A percentile compares a stretch with the other conserved stretches of the same genome.
Conservation (phyloP, 106 monocot genomes). For the Dioscorea dumetorum region DNA sequence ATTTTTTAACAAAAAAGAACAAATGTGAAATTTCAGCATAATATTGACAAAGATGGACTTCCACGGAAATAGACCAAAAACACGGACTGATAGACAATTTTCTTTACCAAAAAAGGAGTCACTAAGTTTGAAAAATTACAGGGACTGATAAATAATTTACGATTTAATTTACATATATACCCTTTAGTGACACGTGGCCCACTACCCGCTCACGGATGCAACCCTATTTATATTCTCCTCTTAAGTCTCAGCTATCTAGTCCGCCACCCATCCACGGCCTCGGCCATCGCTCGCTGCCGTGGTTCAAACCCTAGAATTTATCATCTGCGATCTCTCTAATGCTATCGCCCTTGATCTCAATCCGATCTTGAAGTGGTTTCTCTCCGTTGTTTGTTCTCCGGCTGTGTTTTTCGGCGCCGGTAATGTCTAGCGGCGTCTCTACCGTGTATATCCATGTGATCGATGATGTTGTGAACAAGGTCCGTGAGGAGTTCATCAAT, state of each 20-base stretch:
- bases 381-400: background rate
- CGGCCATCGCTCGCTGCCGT: constrained; percentile 2
- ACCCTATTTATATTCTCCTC: constrained; percentile 85
- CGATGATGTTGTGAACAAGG: constrained; percentile 88
- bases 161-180: too few relatives aligned
- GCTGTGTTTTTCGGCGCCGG: background rate
- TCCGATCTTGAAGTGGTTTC: constrained; percentile 15
- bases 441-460: constrained; percentile 75
- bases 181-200: constrained; percentile 32
- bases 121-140: too few relatives aligned
- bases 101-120: too few relatives aligned
- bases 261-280: constrained; percentile 6
- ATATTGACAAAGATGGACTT: too few relatives aligned
- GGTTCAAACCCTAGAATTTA: background rate
- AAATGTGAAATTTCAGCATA: too few relatives aligned
- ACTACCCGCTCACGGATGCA: constrained; percentile 39
- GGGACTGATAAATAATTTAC: too few relatives aligned
- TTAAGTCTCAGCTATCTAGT: constrained; percentile 18
- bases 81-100: too few relatives aligned
- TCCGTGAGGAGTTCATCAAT: constrained; percentile 68
- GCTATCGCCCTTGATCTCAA: background rate
- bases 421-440: constrained; percentile 45
- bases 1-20: too few relatives aligned
- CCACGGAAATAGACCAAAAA: too few relatives aligned
- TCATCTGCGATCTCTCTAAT: background rate